Percentiles rank a stretch among this genome's conserved stretches.
These are phyloP conservation scores for Solanum hybrid DNA, from an alignment of 305 asterid genomes.

Conservation along the genomic window DNA sequence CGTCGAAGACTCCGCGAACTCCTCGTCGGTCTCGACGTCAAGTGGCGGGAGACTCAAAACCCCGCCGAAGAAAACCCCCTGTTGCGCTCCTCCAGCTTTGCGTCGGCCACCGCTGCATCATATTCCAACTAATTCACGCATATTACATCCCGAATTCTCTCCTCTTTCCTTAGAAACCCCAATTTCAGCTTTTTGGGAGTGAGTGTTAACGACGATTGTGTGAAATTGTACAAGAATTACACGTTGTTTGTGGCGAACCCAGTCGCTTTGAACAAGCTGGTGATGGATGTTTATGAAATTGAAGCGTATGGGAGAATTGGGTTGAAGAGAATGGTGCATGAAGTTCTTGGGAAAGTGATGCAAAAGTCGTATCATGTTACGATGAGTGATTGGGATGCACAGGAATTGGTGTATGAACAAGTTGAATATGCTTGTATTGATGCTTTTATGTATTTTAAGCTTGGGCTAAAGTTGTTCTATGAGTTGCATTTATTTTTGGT, in stretches of 20 bases:
- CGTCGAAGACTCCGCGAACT: background rate
- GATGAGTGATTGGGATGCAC: background rate
- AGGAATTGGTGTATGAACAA: background rate
- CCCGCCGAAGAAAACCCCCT: background rate
- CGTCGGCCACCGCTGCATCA: background rate
- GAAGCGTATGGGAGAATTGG: background rate
- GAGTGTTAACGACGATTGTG: background rate
- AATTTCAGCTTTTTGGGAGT: background rate
- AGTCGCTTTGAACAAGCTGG: background rate
- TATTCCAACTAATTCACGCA: background rate
- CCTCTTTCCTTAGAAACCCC: background rate
- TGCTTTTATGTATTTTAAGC: background rate
- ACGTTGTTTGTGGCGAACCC: background rate
- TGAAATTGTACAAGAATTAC: background rate
- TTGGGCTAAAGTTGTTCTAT: background rate
- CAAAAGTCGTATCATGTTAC: background rate
- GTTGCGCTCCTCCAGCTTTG: background rate
- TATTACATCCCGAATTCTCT: background rate
- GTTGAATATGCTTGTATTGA: conserved; percentile 2
- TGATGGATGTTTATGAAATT: background rate
- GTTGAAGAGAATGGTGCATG: background rate
- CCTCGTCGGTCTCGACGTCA: background rate
- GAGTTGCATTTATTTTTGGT: background rate
- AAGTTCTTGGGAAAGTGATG: background rate
- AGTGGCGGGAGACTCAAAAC: background rate